Conservation (phyloP, 2,329 filamentous ascomycete genomes). For the Conoideocrella luteorostrata region DNA sequence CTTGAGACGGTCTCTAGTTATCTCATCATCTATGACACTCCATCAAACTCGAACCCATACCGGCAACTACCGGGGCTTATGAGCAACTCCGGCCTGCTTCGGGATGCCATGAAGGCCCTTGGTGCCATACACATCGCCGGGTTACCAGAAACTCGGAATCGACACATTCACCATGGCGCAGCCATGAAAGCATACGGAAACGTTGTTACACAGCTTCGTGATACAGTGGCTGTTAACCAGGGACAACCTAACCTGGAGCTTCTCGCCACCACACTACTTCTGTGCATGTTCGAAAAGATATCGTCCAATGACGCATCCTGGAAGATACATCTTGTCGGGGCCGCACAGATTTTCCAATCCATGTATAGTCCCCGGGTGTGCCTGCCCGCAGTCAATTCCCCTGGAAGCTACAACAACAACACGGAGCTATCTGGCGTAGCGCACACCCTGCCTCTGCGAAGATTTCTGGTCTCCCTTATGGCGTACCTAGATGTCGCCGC, state of each 20-base stretch:
- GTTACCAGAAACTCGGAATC: slow-evolving; percentile 23
- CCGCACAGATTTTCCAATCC: no score
- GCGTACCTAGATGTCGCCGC: no score
- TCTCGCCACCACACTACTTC: slow-evolving; percentile 16
- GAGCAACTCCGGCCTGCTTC: slow-evolving; percentile 34
- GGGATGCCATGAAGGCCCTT: slow-evolving; percentile 31
- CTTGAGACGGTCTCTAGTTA: slow-evolving; percentile 35
- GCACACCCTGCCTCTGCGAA: no score
- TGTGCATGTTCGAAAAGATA: slow-evolving; percentile 14
- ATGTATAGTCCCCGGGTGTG: no score
- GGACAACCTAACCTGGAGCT: slow-evolving; percentile 17
- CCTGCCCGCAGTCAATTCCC: no score
- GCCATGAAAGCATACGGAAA: slow-evolving; percentile 31
- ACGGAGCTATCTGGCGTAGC: no score
- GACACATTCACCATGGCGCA: slow-evolving; percentile 27
- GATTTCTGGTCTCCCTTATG: no score
- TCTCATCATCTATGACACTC: slow-evolving; percentile 34
- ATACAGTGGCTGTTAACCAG: slow-evolving; percentile 22
- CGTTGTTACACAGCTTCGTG: slow-evolving; percentile 20
- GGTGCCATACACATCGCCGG: slow-evolving; percentile 34
- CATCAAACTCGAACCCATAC: slow-evolving; percentile 31
- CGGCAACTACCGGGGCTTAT: slow-evolving; percentile 34
- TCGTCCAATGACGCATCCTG: no score
- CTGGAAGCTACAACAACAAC: no score
- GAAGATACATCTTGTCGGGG: no score